phyloP scores from a whole-genome alignment of 2,329 filamentous ascomycete genomes.

The Boeremia exigua region DNA sequence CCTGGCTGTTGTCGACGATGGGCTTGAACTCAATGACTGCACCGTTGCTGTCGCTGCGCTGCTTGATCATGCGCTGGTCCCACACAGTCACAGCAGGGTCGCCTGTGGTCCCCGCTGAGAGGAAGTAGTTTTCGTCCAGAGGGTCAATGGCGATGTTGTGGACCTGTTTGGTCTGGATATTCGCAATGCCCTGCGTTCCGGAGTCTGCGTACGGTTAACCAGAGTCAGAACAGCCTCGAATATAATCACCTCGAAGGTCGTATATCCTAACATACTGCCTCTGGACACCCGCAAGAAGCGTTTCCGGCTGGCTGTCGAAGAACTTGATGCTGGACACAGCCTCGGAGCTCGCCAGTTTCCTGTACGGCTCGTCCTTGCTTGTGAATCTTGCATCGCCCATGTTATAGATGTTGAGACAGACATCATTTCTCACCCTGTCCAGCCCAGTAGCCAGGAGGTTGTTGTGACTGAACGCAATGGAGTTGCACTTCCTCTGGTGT shows the following conservation, averaged over 20 bases:
- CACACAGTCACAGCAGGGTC: slow-evolving; percentile 78
- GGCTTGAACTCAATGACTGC: slow-evolving; percentile 65
- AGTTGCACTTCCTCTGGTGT: slow-evolving; percentile 78
- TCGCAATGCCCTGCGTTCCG: slow-evolving; percentile 54
- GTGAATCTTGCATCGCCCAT: slow-evolving; percentile 64
- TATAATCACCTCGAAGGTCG: slow-evolving; percentile 72
- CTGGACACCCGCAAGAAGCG: slow-evolving; percentile 76
- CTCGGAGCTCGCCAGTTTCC: slow-evolving; percentile 66
- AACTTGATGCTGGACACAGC: slow-evolving; percentile 85
- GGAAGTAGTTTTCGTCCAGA: slow-evolving; percentile 81
- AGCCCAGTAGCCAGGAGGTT: slow-evolving; percentile 76
- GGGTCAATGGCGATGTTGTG: slow-evolving; percentile 79
- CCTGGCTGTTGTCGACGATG: slow-evolving; percentile 56
- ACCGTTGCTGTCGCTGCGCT: slow-evolving; percentile 52
- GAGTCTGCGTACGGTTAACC: slow-evolving; percentile 41
- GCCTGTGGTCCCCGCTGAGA: slow-evolving; percentile 74
- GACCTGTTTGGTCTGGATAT: slow-evolving; percentile 64
- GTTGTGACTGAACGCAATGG: slow-evolving; percentile 79
- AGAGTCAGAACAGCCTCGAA: not conserved
- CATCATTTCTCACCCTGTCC: slow-evolving; percentile 80
- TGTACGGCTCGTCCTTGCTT: slow-evolving; percentile 59
- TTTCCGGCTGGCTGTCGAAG: slow-evolving; percentile 77
- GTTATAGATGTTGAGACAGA: slow-evolving; percentile 84
- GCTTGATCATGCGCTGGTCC: slow-evolving; percentile 67
- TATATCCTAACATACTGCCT: slow-evolving; percentile 77